Evolutionary conservation across 768 basidiomycete species (phyloP).

Genomic region (Termitomyces sp.): DNA sequence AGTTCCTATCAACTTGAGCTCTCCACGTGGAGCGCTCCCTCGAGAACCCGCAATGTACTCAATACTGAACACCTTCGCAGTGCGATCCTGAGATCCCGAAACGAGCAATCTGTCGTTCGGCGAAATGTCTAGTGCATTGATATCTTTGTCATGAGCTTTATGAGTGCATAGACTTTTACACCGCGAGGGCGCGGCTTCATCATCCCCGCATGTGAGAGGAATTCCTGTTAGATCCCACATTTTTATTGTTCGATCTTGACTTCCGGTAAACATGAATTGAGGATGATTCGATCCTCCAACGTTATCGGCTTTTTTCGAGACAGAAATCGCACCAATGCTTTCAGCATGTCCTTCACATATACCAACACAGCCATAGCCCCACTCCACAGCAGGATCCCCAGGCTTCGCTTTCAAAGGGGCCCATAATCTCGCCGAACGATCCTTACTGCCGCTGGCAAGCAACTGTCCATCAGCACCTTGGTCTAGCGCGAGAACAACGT

Average conservation of each 20-base stretch:
- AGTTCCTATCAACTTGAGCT: constrained; percentile 72
- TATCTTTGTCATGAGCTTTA: constrained; percentile 97
- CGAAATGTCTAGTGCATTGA: constrained; percentile 91
- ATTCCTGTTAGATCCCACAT: constrained; percentile 88
- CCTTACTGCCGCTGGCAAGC: constrained; percentile 91
- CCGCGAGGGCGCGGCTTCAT: constrained; percentile 31
- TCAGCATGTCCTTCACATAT: constrained; percentile 93
- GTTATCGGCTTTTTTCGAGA: constrained; percentile 52
- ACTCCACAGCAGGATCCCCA: constrained; percentile 16
- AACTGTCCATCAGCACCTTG: constrained; percentile 58
- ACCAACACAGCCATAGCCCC: constrained; percentile 74
- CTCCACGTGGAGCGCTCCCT: constrained; percentile 50
- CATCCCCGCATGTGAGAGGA: constrained; percentile 23
- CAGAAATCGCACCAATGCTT: constrained; percentile 84
- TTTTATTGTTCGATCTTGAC: constrained; percentile 96
- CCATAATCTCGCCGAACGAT: constrained; percentile 87
- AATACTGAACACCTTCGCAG: constrained; percentile 86
- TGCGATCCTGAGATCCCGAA: constrained; percentile 94
- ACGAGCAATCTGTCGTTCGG: constrained; percentile 86
- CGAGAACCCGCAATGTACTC: constrained; percentile 41
- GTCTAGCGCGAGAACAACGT: constrained; percentile 87
- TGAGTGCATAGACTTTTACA: constrained; percentile 80
- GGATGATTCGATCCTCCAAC: constrained; percentile 25
- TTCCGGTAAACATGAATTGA: constrained; percentile 88
- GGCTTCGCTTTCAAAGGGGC: constrained; percentile 27